These are phyloP conservation scores for Fusarium neocosmosporiellum DNA, from an alignment of 2,329 filamentous ascomycete genomes.

Conservation along the genomic window DNA sequence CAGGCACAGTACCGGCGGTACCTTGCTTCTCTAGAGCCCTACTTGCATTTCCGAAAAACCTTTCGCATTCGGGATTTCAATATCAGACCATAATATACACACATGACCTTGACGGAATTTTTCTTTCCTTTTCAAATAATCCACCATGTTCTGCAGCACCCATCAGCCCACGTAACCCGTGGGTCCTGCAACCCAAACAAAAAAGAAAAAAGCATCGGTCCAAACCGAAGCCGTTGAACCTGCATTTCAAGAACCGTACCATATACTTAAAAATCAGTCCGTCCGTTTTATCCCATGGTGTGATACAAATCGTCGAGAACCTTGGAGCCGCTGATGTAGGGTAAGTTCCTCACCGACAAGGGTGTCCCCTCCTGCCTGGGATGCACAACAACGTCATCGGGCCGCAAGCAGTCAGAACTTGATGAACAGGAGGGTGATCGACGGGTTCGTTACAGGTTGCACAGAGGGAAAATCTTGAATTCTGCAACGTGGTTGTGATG, in stretches of 20 bases:
- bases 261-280: neutral
- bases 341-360: conserved; percentile 12
- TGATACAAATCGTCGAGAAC: neutral
- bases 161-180: conserved; percentile 1
- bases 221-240: neutral
- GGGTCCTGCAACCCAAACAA: neutral
- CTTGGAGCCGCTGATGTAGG: conserved; percentile 5
- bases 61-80: neutral
- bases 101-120: neutral
- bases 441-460: conserved; percentile 16
- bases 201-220: neutral
- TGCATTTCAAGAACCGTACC: neutral
- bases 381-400: conserved; percentile 37
- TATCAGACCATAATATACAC: neutral
- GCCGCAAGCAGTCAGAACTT: conserved; percentile 17
- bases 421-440: conserved; percentile 20
- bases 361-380: conserved; percentile 2
- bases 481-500: conserved; percentile 21
- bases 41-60: neutral
- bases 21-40: neutral
- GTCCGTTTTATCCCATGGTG: neutral
- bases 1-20: neutral
- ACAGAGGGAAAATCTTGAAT: conserved; percentile 7
- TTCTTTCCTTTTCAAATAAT: neutral
- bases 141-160: neutral